phyloP scores from a whole-genome alignment of 169 alveolate genomes.

The Cryptosporidium baileyi region DNA sequence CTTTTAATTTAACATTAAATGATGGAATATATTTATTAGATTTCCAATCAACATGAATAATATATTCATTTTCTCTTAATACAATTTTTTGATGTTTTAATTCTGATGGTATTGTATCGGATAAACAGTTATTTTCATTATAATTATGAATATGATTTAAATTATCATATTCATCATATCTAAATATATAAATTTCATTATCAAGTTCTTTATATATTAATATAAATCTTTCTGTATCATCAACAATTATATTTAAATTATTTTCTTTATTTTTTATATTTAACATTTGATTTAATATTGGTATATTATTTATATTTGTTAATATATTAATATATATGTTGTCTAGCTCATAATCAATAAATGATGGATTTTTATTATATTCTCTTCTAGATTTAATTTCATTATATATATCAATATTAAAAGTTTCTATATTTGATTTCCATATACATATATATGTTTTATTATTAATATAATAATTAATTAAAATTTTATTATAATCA shows the following conservation, averaged over 20 bases:
- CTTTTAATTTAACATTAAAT: neutral
- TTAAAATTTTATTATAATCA: neutral
- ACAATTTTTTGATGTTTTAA: constrained; percentile 38
- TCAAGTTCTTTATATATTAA: neutral
- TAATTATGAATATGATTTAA: neutral
- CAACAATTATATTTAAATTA: constrained; percentile 5
- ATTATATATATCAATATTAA: constrained; percentile 30
- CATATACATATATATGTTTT: constrained; percentile 19
- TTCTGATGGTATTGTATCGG: neutral
- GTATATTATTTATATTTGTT: neutral
- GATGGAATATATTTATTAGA: constrained; percentile 1
- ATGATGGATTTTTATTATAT: neutral
- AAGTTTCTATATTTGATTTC: constrained; percentile 28
- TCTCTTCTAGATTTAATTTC: constrained; percentile 21
- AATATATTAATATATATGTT: neutral
- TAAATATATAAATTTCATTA: constrained; percentile 28
- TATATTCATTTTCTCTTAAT: constrained; percentile 8
- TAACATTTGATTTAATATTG: constrained; percentile 1
- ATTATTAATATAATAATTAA: neutral
- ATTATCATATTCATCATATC: constrained; percentile 14
- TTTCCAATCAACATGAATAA: constrained; percentile 21
- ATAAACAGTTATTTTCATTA: neutral
- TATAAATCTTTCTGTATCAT: constrained; percentile 39
- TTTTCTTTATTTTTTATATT: neutral
- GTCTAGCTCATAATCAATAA: neutral